A percentile compares a stretch with the other conserved stretches of the same genome.
These are phyloP conservation scores for Elongisporangium anandrum DNA, from an alignment of 352 stramenopile species.

Conservation along the genomic window DNA sequence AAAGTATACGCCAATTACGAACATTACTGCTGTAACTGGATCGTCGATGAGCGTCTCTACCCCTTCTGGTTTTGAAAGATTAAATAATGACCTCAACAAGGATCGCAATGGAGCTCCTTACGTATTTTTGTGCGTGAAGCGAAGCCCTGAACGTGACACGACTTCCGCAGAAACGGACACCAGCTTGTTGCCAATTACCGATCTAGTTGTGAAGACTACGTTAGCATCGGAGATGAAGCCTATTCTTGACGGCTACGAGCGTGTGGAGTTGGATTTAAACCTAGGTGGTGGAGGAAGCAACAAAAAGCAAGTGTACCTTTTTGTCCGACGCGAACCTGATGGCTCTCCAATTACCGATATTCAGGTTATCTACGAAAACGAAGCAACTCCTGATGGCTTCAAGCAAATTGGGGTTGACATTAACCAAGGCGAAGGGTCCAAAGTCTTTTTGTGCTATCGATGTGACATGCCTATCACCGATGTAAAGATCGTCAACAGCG, in stretches of 20 bases:
- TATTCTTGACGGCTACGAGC: constrained; percentile 64
- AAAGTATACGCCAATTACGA: constrained; percentile 83
- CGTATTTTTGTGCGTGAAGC: constrained; percentile 80
- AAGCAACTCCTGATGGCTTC: constrained; percentile 81
- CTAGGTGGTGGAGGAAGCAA: constrained; percentile 42
- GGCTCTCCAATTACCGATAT: constrained; percentile 85
- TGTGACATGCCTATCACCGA: constrained; percentile 88
- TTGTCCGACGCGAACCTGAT: constrained; percentile 65
- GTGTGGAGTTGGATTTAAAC: constrained; percentile 82
- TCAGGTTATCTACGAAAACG: constrained; percentile 73
- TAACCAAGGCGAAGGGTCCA: constrained; percentile 80
- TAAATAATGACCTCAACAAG: constrained; percentile 86
- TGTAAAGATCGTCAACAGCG: constrained; percentile 79
- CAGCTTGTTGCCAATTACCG: constrained; percentile 61
- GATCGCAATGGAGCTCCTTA: constrained; percentile 72
- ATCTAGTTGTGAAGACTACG: constrained; percentile 73
- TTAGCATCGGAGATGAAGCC: constrained; percentile 53
- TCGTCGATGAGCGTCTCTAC: constrained; percentile 63
- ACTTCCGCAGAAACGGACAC: constrained; percentile 23
- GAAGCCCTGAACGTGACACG: constrained; percentile 45
- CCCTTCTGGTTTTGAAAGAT: constrained; percentile 62
- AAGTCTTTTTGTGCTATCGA: constrained; percentile 83
- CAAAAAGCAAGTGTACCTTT: constrained; percentile 88
- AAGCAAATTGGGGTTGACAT: constrained; percentile 84
- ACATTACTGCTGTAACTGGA: constrained; percentile 69